Evolutionary conservation across 371 early-diverging fungal genomes (phyloP).

Genomic region (Smittium culicis): DNA sequence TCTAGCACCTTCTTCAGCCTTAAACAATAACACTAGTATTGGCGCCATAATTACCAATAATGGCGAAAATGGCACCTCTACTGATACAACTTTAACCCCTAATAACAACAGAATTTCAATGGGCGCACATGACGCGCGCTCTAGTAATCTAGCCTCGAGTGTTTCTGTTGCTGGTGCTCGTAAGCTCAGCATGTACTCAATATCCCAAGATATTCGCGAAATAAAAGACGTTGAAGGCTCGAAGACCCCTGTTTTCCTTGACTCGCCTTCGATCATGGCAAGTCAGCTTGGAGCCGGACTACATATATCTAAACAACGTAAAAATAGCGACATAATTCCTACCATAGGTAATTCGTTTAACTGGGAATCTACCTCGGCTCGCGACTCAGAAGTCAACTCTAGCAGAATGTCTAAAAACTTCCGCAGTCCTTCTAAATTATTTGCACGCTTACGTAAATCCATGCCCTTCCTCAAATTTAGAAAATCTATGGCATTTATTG

Average conservation of each 20-base stretch:
- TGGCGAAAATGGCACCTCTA: not conserved
- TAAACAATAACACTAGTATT: not conserved
- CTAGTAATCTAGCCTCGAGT: not conserved
- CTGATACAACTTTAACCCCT: not conserved
- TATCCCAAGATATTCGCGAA: constrained; percentile 9
- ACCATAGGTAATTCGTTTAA: constrained; percentile 9
- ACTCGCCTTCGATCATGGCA: constrained; percentile 6
- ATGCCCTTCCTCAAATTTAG: constrained; percentile 30
- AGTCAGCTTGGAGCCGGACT: constrained; percentile 9
- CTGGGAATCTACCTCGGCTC: constrained; percentile 4
- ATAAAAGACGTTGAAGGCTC: constrained; percentile 10
- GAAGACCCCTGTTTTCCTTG: constrained; percentile 10
- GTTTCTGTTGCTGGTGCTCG: constrained; percentile 1
- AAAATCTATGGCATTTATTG: constrained; percentile 17
- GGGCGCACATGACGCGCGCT: not conserved
- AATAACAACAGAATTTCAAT: not conserved
- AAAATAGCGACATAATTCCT: constrained; percentile 5
- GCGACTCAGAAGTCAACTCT: constrained; percentile 6
- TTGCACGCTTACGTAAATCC: constrained; percentile 28
- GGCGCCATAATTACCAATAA: not conserved
- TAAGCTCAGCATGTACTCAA: constrained; percentile 8
- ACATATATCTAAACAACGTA: constrained; percentile 3
- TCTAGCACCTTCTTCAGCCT: not conserved
- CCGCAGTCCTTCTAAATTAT: constrained; percentile 27
- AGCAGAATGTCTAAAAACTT: constrained; percentile 14